These are phyloP conservation scores for Melanomma pulvis-pyrius DNA, from an alignment of 495 filamentous ascomycete genomes.

Conservation along the genomic window DNA sequence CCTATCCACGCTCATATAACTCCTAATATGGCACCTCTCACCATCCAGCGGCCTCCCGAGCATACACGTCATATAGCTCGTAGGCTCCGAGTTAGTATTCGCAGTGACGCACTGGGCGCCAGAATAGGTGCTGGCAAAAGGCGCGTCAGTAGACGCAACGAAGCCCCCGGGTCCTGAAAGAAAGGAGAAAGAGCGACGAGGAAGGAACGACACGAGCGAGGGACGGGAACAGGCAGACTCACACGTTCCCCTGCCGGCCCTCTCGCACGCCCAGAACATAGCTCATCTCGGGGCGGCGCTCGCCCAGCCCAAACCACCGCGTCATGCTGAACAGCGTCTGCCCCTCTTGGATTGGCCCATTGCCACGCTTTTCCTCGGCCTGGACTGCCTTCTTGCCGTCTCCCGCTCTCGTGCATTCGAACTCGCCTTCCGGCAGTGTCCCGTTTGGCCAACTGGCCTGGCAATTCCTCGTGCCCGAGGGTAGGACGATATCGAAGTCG, in stretches of 20 bases:
- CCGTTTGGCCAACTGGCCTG: background rate
- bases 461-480: background rate
- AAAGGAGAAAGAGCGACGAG: background rate
- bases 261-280: background rate
- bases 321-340: background rate
- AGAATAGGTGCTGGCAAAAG: background rate
- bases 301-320: background rate
- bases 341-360: background rate
- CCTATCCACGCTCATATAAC: slow-evolving; percentile 1
- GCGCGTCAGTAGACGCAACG: background rate
- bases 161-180: no score
- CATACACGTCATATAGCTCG: slow-evolving; percentile 18
- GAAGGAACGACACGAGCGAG: background rate
- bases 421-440: background rate
- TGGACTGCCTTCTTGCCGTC: background rate
- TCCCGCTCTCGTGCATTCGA: background rate
- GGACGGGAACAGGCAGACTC: background rate
- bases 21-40: slow-evolving; percentile 1
- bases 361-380: background rate
- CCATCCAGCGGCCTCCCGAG: slow-evolving; percentile 15
- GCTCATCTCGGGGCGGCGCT: background rate
- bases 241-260: background rate
- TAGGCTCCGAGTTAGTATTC: background rate
- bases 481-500: slow-evolving; percentile 2
- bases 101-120: background rate